Percentiles rank a stretch among this genome's conserved stretches.
Conservation (phyloP, 2,329 filamentous ascomycete species). For the Tolypocladium ovalisporum region DNA sequence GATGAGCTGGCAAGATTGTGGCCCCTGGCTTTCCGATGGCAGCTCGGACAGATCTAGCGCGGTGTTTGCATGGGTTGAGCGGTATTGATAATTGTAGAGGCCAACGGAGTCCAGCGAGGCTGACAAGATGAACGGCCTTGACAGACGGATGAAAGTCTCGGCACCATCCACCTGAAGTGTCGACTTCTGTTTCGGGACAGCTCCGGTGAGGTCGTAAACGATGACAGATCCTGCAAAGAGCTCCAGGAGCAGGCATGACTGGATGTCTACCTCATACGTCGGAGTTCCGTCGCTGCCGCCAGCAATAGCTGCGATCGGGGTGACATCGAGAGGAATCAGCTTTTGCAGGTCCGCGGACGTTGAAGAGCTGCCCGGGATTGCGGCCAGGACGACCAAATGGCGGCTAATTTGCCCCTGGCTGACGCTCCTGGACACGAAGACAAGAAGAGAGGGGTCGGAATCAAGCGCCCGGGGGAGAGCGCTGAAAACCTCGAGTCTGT, state of each 20-base stretch:
- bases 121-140: slow-evolving; percentile 53
- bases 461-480: slow-evolving; percentile 37
- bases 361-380: slow-evolving; percentile 13
- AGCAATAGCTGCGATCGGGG: slow-evolving; percentile 20
- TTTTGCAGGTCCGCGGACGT: slow-evolving; percentile 19
- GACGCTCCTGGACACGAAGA: slow-evolving; percentile 34
- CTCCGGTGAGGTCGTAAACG: slow-evolving; percentile 53
- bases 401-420: slow-evolving; percentile 16
- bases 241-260: slow-evolving; percentile 53
- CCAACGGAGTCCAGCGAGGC: slow-evolving; percentile 44
- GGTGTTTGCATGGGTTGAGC: slow-evolving; percentile 43
- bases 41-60: slow-evolving; percentile 32
- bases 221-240: slow-evolving; percentile 41
- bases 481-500: slow-evolving; percentile 39
- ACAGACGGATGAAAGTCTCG: slow-evolving; percentile 55
- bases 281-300: slow-evolving; percentile 7
- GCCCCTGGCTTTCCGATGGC: slow-evolving; percentile 21
- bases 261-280: slow-evolving; percentile 47
- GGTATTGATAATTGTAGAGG: slow-evolving; percentile 61
- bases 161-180: slow-evolving; percentile 39
- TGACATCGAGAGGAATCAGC: slow-evolving; percentile 27
- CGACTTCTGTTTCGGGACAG: slow-evolving; percentile 49
- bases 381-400: slow-evolving; percentile 22
- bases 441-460: slow-evolving; percentile 39
- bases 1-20: slow-evolving; percentile 33